A percentile compares a stretch with the other conserved stretches of the same genome.
phyloP scores from a whole-genome alignment of 2,329 filamentous ascomycete genomes.

The Epichloe glyceriae region DNA sequence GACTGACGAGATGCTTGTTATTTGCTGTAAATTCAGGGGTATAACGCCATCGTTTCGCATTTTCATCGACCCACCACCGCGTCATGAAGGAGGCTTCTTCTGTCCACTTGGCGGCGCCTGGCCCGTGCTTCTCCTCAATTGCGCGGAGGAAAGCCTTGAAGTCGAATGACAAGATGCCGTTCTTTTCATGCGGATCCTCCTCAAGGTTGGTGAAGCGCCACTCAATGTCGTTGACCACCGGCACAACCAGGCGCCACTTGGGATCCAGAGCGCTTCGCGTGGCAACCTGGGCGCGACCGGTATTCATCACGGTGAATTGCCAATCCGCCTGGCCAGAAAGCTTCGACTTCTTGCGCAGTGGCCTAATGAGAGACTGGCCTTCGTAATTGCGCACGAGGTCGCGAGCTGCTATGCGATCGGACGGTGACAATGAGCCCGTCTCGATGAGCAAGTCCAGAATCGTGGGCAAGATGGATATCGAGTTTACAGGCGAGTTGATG shows the following conservation, averaged over 20 bases:
- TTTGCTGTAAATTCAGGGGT: not conserved
- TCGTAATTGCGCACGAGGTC: slow-evolving; percentile 23
- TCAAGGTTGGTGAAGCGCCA: slow-evolving; percentile 19
- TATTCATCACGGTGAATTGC: slow-evolving; percentile 15
- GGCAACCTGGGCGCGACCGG: slow-evolving; percentile 13
- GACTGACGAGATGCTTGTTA: no score
- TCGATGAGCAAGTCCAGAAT: slow-evolving; percentile 22
- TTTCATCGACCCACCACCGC: slow-evolving; percentile 23
- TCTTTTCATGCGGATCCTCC: slow-evolving; percentile 17
- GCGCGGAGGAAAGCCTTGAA: slow-evolving; percentile 9
- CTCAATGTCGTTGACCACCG: slow-evolving; percentile 15
- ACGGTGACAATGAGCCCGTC: slow-evolving; percentile 17
- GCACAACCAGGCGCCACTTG: slow-evolving; percentile 13
- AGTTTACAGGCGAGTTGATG: slow-evolving; percentile 19
- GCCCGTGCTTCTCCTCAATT: slow-evolving; percentile 12
- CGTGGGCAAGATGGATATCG: slow-evolving; percentile 21
- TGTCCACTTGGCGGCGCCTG: slow-evolving; percentile 17
- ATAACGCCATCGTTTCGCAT: slow-evolving; percentile 21
- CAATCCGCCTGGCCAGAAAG: slow-evolving; percentile 12
- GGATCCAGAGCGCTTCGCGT: slow-evolving; percentile 11
- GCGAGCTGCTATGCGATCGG: slow-evolving; percentile 13
- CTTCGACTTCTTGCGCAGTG: slow-evolving; percentile 11
- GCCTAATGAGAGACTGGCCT: slow-evolving; percentile 22
- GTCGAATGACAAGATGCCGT: slow-evolving; percentile 15
- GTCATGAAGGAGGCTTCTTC: slow-evolving; percentile 20